Evolutionary conservation across 75 land plant species (phyloP).

Genomic region (Pseudotsuga menziesii): DNA sequence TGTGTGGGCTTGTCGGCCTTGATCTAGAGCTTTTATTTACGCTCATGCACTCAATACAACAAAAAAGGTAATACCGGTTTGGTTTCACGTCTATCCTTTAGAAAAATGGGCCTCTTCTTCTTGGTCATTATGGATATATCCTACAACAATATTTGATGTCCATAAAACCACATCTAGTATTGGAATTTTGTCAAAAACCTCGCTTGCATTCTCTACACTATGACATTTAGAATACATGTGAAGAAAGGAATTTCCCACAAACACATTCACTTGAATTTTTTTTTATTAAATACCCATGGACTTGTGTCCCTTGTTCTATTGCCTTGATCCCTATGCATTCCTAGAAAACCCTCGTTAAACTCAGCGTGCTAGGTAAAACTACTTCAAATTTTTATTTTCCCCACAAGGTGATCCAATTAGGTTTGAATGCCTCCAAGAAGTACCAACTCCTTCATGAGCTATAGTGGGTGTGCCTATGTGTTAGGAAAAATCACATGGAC

Average conservation of each 20-base stretch:
- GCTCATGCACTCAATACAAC: slow-evolving; percentile 44
- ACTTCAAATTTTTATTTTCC: too few species aligned
- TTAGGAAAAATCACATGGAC: too few species aligned
- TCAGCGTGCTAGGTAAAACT: background rate
- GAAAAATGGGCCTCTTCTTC: slow-evolving; percentile 15
- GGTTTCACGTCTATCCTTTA: slow-evolving; percentile 14
- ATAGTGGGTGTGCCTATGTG: too few species aligned
- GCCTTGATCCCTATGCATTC: slow-evolving; percentile 21
- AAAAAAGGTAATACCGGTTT: slow-evolving; percentile 45
- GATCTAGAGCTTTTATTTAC: too few species aligned
- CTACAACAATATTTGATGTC: slow-evolving; percentile 59
- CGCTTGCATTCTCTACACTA: slow-evolving; percentile 18
- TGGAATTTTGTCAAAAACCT: slow-evolving; percentile 45
- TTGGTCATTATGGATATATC: slow-evolving; percentile 34
- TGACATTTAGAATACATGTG: slow-evolving; percentile 64
- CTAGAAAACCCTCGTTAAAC: slow-evolving; percentile 24
- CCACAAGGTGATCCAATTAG: too few species aligned
- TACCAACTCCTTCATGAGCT: too few species aligned
- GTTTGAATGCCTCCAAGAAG: too few species aligned
- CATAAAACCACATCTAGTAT: slow-evolving; percentile 59
- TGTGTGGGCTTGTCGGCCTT: too few species aligned
- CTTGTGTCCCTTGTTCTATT: slow-evolving; percentile 16
- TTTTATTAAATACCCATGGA: slow-evolving; percentile 25
- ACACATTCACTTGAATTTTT: slow-evolving; percentile 36
- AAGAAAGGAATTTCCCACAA: slow-evolving; percentile 51